phyloP scores from a whole-genome alignment of 2,329 filamentous ascomycete species.

The Microthyrium microscopicum region DNA sequence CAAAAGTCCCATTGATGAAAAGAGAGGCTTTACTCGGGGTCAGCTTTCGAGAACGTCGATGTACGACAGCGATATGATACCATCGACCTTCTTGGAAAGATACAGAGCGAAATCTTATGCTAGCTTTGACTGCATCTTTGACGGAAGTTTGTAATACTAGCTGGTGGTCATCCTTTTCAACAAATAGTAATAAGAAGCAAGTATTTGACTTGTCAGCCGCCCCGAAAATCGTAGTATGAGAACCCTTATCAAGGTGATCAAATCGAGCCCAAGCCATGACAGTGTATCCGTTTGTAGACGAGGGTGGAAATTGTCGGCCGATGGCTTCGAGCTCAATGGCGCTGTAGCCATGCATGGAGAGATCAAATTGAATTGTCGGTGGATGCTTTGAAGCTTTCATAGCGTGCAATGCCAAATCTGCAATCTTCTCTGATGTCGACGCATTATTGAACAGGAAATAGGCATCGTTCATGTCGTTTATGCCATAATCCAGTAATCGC shows the following conservation, averaged over 20 bases:
- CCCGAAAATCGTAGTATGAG: constrained; percentile 90
- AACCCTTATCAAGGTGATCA: constrained; percentile 66
- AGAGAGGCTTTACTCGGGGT: constrained; percentile 65
- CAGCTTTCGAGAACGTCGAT: constrained; percentile 59
- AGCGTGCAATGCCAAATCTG: constrained; percentile 58
- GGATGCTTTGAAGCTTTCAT: constrained; percentile 61
- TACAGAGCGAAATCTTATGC: constrained; percentile 79
- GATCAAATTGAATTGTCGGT: constrained; percentile 82
- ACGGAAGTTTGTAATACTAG: constrained; percentile 95
- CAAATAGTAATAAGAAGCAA: constrained; percentile 84
- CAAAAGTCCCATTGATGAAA: constrained; percentile 85
- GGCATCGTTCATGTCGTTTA: constrained; percentile 68
- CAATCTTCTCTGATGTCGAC: constrained; percentile 31
- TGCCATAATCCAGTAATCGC: constrained; percentile 43
- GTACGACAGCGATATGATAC: constrained; percentile 88
- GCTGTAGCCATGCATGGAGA: constrained; percentile 73
- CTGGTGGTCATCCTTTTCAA: constrained; percentile 84
- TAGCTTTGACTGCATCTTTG: constrained; percentile 53
- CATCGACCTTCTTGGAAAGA: constrained; percentile 60
- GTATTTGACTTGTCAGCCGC: constrained; percentile 84
- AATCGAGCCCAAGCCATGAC: constrained; percentile 80
- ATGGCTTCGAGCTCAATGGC: constrained; percentile 83
- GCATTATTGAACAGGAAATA: constrained; percentile 53
- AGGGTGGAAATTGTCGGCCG: constrained; percentile 69
- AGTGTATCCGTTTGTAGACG: constrained; percentile 68